Evolutionary conservation across 768 basidiomycete species (phyloP).

Genomic region (Boletus vinaceobasis): DNA sequence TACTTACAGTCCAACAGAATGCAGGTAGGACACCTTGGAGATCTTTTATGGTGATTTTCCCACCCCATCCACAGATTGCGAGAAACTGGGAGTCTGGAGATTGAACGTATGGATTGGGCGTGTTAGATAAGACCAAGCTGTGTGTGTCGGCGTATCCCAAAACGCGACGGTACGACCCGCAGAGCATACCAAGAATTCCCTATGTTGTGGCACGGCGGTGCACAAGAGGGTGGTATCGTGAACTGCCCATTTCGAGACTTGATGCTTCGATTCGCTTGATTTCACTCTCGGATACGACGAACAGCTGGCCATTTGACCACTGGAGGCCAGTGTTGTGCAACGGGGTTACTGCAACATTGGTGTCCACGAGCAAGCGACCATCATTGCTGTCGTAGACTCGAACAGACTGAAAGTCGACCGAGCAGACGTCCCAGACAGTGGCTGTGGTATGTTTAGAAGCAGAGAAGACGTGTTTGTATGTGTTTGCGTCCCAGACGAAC

Average conservation of each 20-base stretch:
- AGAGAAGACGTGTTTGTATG: too few relatives aligned
- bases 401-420: too few relatives aligned
- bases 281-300: not conserved
- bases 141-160: not conserved
- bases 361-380: not conserved
- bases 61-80: not conserved
- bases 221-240: not conserved
- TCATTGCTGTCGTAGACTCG: not conserved
- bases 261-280: not conserved
- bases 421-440: too few relatives aligned
- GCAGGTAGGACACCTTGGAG: not conserved
- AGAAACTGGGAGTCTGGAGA: conserved; percentile 1
- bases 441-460: too few relatives aligned
- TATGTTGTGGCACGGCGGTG: not conserved
- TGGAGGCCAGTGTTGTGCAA: not conserved
- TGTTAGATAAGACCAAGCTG: too few relatives aligned
- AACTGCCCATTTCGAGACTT: not conserved
- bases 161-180: not conserved
- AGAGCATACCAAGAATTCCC: not conserved
- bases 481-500: too few relatives aligned
- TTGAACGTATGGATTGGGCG: not conserved
- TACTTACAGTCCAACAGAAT: not conserved
- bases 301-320: not conserved
- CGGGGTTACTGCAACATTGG: not conserved
- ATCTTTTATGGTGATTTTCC: not conserved